Conservation (phyloP, 768 basidiomycete species). For the Mycena vulgaris region DNA sequence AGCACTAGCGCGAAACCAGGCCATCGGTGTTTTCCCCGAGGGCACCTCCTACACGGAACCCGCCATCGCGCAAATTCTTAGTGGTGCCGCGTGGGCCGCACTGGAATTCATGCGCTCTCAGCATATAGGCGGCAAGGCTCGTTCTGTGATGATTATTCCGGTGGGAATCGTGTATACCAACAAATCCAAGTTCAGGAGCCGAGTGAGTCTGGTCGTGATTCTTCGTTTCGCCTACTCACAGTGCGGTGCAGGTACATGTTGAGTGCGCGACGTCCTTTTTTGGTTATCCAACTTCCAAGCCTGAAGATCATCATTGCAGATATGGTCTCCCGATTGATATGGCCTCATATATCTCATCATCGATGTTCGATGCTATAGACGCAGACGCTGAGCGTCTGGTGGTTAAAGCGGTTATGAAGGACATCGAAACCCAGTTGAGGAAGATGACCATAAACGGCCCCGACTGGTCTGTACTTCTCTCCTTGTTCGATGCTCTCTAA, state of each 20-base stretch:
- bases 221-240: slow-evolving; percentile 2
- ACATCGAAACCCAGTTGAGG: slow-evolving; percentile 63
- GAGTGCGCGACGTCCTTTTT: slow-evolving; percentile 38
- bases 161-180: slow-evolving; percentile 80
- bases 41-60: slow-evolving; percentile 69
- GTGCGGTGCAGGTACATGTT: slow-evolving; percentile 36
- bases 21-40: slow-evolving; percentile 79
- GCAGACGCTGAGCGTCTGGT: slow-evolving; percentile 58
- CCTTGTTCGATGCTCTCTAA: not conserved
- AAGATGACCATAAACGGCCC: slow-evolving; percentile 75
- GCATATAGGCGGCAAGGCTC: slow-evolving; percentile 41
- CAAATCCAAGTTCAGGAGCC: slow-evolving; percentile 75
- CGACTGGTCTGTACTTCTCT: slow-evolving; percentile 68
- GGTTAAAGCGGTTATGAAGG: slow-evolving; percentile 70
- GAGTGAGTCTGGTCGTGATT: slow-evolving; percentile 53
- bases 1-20: slow-evolving; percentile 47
- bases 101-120: slow-evolving; percentile 71
- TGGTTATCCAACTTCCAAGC: not conserved
- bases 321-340: slow-evolving; percentile 68
- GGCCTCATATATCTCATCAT: slow-evolving; percentile 51
- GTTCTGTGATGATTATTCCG: slow-evolving; percentile 65
- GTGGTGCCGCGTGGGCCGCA: slow-evolving; percentile 81
- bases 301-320: slow-evolving; percentile 47
- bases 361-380: slow-evolving; percentile 58
- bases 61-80: slow-evolving; percentile 64